Evolutionary conservation across 2,329 filamentous ascomycete genomes (phyloP).

Genomic region (Aureobasidium pullulans): DNA sequence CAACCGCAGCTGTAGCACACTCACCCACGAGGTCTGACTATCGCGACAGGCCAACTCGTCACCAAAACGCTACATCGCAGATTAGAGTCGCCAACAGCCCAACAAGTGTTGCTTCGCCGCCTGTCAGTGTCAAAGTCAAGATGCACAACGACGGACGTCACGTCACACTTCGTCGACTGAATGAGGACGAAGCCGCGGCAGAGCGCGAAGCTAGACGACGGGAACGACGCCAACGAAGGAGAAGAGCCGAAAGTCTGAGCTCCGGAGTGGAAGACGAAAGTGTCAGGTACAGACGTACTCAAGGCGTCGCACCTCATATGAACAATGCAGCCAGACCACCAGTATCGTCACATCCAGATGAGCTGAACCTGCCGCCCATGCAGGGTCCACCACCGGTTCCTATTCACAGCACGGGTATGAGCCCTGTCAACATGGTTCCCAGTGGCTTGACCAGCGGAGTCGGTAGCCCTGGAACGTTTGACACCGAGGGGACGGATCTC

Average conservation of each 20-base stretch:
- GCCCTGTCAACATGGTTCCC: conserved; percentile 11
- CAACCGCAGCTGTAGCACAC: not conserved
- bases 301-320: conserved; percentile 15
- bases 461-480: conserved; percentile 31
- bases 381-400: conserved; percentile 17
- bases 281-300: conserved; percentile 22
- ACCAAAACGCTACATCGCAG: conserved; percentile 26
- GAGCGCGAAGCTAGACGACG: conserved; percentile 48
- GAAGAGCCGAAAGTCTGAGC: conserved; percentile 26
- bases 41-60: conserved; percentile 19
- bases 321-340: conserved; percentile 17
- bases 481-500: conserved; percentile 30
- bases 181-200: conserved; percentile 55
- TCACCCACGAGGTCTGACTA: conserved; percentile 16
- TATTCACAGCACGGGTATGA: conserved; percentile 16
- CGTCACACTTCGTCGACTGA: conserved; percentile 54
- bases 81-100: not conserved
- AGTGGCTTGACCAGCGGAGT: conserved; percentile 23
- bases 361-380: conserved; percentile 17
- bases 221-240: conserved; percentile 32
- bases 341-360: conserved; percentile 16
- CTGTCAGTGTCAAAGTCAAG: conserved; percentile 57
- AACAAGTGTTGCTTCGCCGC: conserved; percentile 40
- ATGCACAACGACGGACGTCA: conserved; percentile 58
- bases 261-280: conserved; percentile 33